A percentile compares a stretch with the other conserved stretches of the same genome.
Evolutionary conservation across 2,329 filamentous ascomycete genomes (phyloP).

Genomic region (Cladophialophora carrionii): DNA sequence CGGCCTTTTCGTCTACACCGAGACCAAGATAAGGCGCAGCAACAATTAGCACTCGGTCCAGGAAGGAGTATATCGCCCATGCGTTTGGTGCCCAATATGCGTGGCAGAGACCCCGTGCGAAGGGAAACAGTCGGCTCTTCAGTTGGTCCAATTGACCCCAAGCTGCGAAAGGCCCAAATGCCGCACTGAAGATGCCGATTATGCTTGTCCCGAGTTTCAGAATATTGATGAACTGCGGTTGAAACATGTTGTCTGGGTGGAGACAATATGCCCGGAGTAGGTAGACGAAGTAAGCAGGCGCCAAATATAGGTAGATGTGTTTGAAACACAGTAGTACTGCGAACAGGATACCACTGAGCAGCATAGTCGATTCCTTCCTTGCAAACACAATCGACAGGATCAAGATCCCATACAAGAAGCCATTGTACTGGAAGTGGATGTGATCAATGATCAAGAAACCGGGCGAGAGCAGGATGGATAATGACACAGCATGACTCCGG

Average conservation of each 20-base stretch:
- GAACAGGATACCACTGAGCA: constrained; percentile 80
- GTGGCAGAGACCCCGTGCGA: constrained; percentile 90
- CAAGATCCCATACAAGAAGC: constrained; percentile 89
- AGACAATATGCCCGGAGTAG: constrained; percentile 89
- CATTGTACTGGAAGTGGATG: constrained; percentile 99
- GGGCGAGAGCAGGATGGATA: constrained; percentile 88
- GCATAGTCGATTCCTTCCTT: constrained; percentile 71
- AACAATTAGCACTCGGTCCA: constrained; percentile 78
- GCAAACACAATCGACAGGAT: constrained; percentile 84
- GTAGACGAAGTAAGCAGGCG: constrained; percentile 93
- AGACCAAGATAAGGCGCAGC: constrained; percentile 82
- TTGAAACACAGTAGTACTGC: constrained; percentile 88
- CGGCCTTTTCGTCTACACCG: constrained; percentile 69
- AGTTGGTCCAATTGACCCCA: constrained; percentile 85
- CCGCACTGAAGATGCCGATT: constrained; percentile 69
- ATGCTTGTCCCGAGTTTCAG: constrained; percentile 80
- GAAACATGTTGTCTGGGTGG: constrained; percentile 72
- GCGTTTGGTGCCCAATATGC: constrained; percentile 98
- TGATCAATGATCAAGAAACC: constrained; percentile 97
- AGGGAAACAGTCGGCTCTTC: constrained; percentile 83
- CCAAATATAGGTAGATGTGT: constrained; percentile 96
- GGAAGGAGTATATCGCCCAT: constrained; percentile 95
- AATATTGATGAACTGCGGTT: constrained; percentile 69
- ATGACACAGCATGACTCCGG: constrained; percentile 79
- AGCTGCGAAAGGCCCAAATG: constrained; percentile 84